These are phyloP conservation scores for Trichaptum fuscoviolaceum DNA, from an alignment of 768 basidiomycete species.

Conservation along the genomic window DNA sequence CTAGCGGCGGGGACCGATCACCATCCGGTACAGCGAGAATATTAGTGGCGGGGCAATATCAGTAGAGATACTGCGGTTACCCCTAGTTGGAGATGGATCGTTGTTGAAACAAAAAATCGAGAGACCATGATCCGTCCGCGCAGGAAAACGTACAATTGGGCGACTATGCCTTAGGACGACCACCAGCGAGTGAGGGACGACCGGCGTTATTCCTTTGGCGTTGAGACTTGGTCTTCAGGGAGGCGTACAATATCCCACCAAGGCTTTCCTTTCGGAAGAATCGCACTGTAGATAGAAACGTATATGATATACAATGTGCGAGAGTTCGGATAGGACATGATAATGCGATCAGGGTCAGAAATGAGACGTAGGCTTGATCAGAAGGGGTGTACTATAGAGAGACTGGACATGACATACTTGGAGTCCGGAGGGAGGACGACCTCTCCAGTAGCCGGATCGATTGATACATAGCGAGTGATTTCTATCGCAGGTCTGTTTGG, in stretches of 20 bases:
- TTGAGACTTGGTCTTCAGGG: neutral
- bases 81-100: neutral
- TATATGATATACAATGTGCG: slow-evolving; percentile 34
- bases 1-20: neutral
- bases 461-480: slow-evolving; percentile 51
- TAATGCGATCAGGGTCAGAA: slow-evolving; percentile 12
- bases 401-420: slow-evolving; percentile 4
- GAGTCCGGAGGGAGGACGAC: slow-evolving; percentile 38
- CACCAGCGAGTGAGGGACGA: neutral
- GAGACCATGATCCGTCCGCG: neutral
- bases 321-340: slow-evolving; percentile 16
- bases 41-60: neutral
- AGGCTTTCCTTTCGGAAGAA: slow-evolving; percentile 20
- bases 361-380: neutral
- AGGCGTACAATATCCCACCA: slow-evolving; percentile 20
- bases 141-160: neutral
- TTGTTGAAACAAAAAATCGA: too few relatives aligned
- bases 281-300: slow-evolving; percentile 13
- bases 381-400: neutral
- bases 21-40: neutral
- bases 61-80: neutral
- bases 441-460: slow-evolving; percentile 43
- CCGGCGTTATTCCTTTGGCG: neutral
- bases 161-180: neutral
- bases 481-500: slow-evolving; percentile 60